These are phyloP conservation scores for Phytophthora multivora DNA, from an alignment of 352 stramenopile genomes.

Conservation along the genomic window DNA sequence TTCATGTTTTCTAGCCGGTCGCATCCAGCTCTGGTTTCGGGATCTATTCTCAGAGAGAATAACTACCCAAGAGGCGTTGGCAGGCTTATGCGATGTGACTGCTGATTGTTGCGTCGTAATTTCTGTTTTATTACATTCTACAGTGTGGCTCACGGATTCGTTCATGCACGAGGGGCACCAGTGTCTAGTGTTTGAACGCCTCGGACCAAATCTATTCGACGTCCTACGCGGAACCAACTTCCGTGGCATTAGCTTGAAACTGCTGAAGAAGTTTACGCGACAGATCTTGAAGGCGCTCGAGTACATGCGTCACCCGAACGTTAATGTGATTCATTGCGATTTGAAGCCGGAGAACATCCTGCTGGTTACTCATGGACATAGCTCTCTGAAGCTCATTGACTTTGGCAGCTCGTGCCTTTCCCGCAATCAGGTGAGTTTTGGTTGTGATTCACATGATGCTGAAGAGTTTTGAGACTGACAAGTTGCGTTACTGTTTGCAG, in stretches of 20 bases:
- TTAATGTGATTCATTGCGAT: conserved; percentile 99
- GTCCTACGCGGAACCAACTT: conserved; percentile 95
- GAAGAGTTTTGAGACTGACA: not conserved
- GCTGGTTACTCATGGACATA: conserved; percentile 92
- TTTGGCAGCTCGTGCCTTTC: conserved; percentile 98
- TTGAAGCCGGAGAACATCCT: conserved; percentile 99
- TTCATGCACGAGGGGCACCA: conserved; percentile 98
- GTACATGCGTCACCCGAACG: conserved; percentile 88
- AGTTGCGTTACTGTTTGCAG: conserved; percentile 27
- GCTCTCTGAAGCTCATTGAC: conserved; percentile 99
- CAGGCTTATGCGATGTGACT: conserved; percentile 7
- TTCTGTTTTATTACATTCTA: conserved; percentile 4
- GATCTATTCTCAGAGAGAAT: conserved; percentile 28
- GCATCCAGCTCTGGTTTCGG: conserved; percentile 5
- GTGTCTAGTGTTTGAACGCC: conserved; percentile 98
- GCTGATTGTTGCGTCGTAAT: conserved; percentile 13
- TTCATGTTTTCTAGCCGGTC: not conserved
- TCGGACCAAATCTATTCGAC: conserved; percentile 98
- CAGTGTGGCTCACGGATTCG: conserved; percentile 92
- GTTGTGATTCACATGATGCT: not conserved
- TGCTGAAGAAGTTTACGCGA: conserved; percentile 95
- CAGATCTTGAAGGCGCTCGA: conserved; percentile 93
- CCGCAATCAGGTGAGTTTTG: conserved; percentile 78
- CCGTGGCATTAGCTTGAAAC: conserved; percentile 90
- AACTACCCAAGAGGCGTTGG: conserved; percentile 9